phyloP scores from a whole-genome alignment of 169 alveolate genomes.

The Plasmodium coatneyi region DNA sequence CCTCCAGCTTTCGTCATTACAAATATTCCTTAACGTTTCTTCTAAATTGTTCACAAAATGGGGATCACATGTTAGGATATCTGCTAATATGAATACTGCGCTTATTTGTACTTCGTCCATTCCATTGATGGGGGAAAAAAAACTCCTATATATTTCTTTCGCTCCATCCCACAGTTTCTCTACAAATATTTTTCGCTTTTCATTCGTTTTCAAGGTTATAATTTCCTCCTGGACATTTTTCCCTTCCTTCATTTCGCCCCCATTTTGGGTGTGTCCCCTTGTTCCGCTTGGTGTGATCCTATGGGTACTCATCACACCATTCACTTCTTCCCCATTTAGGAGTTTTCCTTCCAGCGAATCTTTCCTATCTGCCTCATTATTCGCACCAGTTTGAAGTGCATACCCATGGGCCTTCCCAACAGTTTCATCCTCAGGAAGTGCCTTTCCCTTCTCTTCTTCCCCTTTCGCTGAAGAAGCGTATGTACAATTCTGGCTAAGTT shows the following conservation, averaged over 20 bases:
- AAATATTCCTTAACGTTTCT: slow-evolving; percentile 39
- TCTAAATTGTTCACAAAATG: slow-evolving; percentile 39
- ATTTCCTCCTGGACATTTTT: background rate
- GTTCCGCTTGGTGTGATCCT: background rate
- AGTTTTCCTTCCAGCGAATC: background rate
- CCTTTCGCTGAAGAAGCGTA: background rate
- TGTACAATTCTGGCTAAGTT: background rate
- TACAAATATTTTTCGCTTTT: slow-evolving; percentile 15
- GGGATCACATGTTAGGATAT: slow-evolving; percentile 28
- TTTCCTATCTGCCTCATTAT: background rate
- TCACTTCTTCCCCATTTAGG: background rate
- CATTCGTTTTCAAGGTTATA: background rate
- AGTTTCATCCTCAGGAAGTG: background rate
- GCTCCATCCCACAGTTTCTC: slow-evolving; percentile 50
- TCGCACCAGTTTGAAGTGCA: background rate
- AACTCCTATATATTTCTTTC: slow-evolving; percentile 47
- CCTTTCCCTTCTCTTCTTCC: background rate
- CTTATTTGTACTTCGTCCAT: slow-evolving; percentile 76
- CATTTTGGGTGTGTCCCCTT: background rate
- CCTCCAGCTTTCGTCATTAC: slow-evolving; percentile 76
- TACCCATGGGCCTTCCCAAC: background rate
- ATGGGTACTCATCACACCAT: background rate
- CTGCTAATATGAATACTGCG: slow-evolving; percentile 60
- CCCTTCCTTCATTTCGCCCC: background rate
- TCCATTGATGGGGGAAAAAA: slow-evolving; percentile 63